A percentile compares a stretch with the other conserved stretches of the same genome.
phyloP scores from a whole-genome alignment of 768 basidiomycete species.

The Tephrocybe sp. region DNA sequence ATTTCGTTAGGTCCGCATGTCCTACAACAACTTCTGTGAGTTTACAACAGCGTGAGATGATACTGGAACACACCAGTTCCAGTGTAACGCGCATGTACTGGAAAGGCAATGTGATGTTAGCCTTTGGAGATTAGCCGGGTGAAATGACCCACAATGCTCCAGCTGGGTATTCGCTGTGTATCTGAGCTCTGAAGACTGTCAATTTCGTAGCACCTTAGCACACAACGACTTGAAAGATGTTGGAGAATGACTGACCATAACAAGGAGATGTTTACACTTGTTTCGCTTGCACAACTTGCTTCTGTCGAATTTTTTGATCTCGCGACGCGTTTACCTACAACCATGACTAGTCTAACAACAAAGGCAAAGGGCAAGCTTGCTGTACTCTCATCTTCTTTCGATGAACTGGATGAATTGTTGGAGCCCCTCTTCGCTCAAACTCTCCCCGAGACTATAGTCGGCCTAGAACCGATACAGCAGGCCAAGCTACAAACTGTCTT shows the following conservation, averaged over 20 bases:
- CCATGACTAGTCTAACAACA: conserved; percentile 47
- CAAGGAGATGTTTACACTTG: conserved; percentile 33
- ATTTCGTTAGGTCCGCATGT: conserved; percentile 95
- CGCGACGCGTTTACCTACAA: not conserved
- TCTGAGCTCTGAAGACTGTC: conserved; percentile 84
- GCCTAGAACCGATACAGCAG: conserved; percentile 72
- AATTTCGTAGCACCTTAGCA: conserved; percentile 10
- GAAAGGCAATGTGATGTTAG: conserved; percentile 16
- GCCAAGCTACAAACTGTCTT: conserved; percentile 78
- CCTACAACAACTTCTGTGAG: conserved; percentile 43
- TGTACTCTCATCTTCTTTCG: conserved; percentile 56
- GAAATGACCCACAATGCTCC: conserved; percentile 75
- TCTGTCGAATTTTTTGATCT: conserved; percentile 14
- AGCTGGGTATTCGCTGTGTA: conserved; percentile 97
- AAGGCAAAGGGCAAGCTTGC: conserved; percentile 49
- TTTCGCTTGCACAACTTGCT: conserved; percentile 19
- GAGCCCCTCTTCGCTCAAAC: conserved; percentile 68
- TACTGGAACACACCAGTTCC: conserved; percentile 71
- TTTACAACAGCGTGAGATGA: not conserved
- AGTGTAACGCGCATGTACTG: conserved; percentile 94
- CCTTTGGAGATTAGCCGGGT: conserved; percentile 10
- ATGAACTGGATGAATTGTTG: conserved; percentile 66
- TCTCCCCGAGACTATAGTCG: conserved; percentile 63
- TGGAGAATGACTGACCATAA: conserved; percentile 41
- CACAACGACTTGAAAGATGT: conserved; percentile 4